Conservation (phyloP, 495 filamentous ascomycete genomes). For the Terfezia claveryi region DNA sequence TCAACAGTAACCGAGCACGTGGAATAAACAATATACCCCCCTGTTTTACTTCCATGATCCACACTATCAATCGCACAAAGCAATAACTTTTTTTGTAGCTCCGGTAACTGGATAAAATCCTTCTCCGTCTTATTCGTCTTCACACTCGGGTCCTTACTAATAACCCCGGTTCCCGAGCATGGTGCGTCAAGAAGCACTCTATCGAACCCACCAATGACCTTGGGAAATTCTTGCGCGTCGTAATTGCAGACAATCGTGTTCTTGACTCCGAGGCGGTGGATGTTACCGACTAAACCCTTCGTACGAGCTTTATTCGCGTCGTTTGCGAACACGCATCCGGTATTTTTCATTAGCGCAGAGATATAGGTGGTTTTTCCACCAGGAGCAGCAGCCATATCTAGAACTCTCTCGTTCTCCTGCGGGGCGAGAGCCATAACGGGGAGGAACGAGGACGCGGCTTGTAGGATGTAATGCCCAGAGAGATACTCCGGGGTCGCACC, state of each 20-base stretch:
- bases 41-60: conserved; percentile 63
- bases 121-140: conserved; percentile 94
- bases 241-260: conserved; percentile 91
- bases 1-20: conserved; percentile 83
- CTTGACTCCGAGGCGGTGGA: conserved; percentile 79
- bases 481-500: conserved; percentile 96
- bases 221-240: conserved; percentile 78
- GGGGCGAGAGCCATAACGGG: conserved; percentile 94
- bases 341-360: conserved; percentile 94
- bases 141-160: conserved; percentile 80
- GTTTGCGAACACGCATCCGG: conserved; percentile 86
- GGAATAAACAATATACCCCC: conserved; percentile 86
- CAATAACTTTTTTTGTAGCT: conserved; percentile 82
- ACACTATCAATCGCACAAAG: conserved; percentile 87
- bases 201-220: conserved; percentile 87
- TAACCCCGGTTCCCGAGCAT: conserved; percentile 70
- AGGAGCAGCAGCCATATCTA: conserved; percentile 92
- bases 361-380: conserved; percentile 96
- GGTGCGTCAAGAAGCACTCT: conserved; percentile 60
- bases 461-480: conserved; percentile 90
- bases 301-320: conserved; percentile 81
- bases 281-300: conserved; percentile 94
- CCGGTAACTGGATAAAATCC: conserved; percentile 78
- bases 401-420: conserved; percentile 73
- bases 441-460: conserved; percentile 90